Evolutionary conservation across 2,329 filamentous ascomycete species (phyloP), one percentile per base, ranked within the genome.

Genomic region (Neofusicoccum kwambonambiense): DNA sequence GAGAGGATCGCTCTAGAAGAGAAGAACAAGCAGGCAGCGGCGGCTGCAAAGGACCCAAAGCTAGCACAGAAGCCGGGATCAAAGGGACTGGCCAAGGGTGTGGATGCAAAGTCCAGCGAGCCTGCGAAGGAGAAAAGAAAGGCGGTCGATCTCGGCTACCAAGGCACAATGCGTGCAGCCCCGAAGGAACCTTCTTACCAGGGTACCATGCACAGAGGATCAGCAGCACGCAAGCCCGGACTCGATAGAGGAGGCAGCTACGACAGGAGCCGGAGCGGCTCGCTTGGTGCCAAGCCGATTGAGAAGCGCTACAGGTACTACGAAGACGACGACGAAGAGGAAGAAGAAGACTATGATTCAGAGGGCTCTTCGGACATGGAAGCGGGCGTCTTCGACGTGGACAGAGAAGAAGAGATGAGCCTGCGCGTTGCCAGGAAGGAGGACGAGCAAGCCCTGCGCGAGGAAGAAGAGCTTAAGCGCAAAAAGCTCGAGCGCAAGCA

Each of bases 361-460:
- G 89, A 90, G 63, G 56, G 56, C n/a, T 60, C 56, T 3, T 91
- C 89, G 5, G 90, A 92, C 70, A 93, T 93, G 89, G 90, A 93
- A 75, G 91, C 89, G 2, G 90, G 89, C 39, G 75, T 89, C 42
- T 89, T 88, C 66, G 90, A 93, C 69, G 86, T 93, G 61, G 89
- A 92, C 67, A 80, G 84, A 41, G 91, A 94, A 74, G 91, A 94
- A 74, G 79, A 82, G 52, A 73, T 79, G 57, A 89, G 90, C 2
- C 84, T 89, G 66, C 77, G 80, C 35, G 81, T 84, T 63, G 91
- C 90, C 27, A 85, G 85, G 50, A 83, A 83, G 52, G 91, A 93
- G 73, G 91, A 93, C 70, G 80, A 84, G 17, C 80, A 86, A 69
- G 87, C 90, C 66, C 79, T 90, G 69, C 82, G 81, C 2, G 83